Conservation (phyloP, 2,329 filamentous ascomycete genomes). For the Xylariaceae sp. region DNA sequence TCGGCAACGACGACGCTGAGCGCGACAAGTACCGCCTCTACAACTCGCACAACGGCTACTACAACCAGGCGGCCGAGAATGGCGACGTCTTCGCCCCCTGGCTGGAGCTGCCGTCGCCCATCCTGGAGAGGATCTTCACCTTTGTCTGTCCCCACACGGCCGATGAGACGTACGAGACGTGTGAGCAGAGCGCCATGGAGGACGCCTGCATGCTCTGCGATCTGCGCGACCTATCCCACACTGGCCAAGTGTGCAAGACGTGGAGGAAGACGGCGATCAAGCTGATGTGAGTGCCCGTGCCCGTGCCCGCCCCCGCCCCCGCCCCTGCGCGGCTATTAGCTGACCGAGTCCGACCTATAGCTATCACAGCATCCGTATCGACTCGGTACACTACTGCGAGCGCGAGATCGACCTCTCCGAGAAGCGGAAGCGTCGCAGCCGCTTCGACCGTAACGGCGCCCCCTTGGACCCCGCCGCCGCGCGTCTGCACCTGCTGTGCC, state of each 20-base stretch:
- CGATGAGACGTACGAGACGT: constrained; percentile 73
- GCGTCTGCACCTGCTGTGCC: constrained; percentile 70
- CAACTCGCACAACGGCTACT: constrained; percentile 16
- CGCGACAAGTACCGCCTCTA: constrained; percentile 22
- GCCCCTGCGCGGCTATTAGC: no score
- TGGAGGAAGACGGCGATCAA: constrained; percentile 54
- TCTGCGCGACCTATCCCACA: constrained; percentile 78
- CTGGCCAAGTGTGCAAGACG: constrained; percentile 62
- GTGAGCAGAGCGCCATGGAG: constrained; percentile 70
- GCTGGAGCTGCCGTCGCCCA: constrained; percentile 52
- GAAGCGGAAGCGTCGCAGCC: constrained; percentile 64
- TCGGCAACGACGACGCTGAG: constrained; percentile 18
- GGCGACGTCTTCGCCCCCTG: constrained; percentile 21
- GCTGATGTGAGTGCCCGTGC: constrained; percentile 49
- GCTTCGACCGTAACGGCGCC: constrained; percentile 69
- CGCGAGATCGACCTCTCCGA: constrained; percentile 76
- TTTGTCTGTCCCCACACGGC: constrained; percentile 75
- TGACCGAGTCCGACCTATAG: constrained; percentile 34
- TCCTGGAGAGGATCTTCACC: constrained; percentile 71
- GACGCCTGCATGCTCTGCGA: constrained; percentile 91
- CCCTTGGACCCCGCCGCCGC: constrained; percentile 72
- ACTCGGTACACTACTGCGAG: constrained; percentile 89
- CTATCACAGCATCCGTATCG: constrained; percentile 85
- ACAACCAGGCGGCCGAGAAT: constrained; percentile 15
- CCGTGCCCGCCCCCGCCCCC: background rate